Evolutionary conservation across 78 protist species (phyloP), one percentile per base, ranked within the genome.

Genomic region (Dictyostelium brefeldianum): DNA sequence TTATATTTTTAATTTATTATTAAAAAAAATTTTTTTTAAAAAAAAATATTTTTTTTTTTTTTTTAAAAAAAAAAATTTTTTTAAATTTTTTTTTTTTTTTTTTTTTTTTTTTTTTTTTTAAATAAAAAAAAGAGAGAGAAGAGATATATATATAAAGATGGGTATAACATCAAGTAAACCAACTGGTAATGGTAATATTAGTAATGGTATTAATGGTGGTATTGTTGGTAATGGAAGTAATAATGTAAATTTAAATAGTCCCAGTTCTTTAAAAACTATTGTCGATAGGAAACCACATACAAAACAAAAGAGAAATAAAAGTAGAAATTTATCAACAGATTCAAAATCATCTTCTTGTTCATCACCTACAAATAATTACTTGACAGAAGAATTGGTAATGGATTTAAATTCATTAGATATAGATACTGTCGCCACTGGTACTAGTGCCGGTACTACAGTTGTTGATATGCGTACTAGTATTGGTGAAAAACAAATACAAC

Each of bases 121-220:
- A 20, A 54, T 20, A 59, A 27, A 10, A 22, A 22, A 59, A 22
- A 59, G 22, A 59, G 9, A 59, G 22, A 59, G 10, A 22, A 20
- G 29, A 25, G 18, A 25, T 29, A 41, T 70, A 17, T 27, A 29
- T 27, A 22, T n/a, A 17, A 70, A 18, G 48, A 74, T 74, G 80
- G 80, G 80, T n/a, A 22, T 36, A 3, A 22, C 59, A n/a, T 74
- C 80, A 22, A 74, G 80, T 74, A 74, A 74, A 74, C 53, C 57
- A 36, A 36, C 43, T 36, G 2, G 43, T 36, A 36, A 36, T 36
- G 20, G 29, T 5, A 64, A n/a, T 64, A n/a, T n/a, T n/a, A n/a
- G n/a, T n/a, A 64, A 64, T 64, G 29, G 71, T 11, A n/a, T 9
- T n/a, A n/a, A 11, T 22, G 29, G 10, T 64, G 20, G 15, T 5